Evolutionary conservation across 106 monocot genomes (phyloP), one percentile per base, ranked within the genome.

Genomic region (Narthecium ossifragum): DNA sequence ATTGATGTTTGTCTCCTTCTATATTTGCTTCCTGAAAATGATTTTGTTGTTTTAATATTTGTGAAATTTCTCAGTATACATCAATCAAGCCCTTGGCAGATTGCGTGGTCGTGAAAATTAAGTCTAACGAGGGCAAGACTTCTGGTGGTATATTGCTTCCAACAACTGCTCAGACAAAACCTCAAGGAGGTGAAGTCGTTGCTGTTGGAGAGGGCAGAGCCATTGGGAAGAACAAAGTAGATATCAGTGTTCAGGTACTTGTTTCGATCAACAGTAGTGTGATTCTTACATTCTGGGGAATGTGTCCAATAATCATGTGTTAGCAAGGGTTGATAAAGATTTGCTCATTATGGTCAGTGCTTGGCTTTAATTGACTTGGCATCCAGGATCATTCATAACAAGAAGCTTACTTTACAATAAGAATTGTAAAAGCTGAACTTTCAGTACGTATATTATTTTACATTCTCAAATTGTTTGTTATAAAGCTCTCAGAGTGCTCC

Each of bases 51-150:
- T 57, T 31, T n/a, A n/a, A n/a, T n/a, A n/a, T n/a, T n/a, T n/a
- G n/a, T n/a, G n/a, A n/a, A n/a, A 23, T 36, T 8, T 51, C 59
- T 37, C 75, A 92, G 92, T 92, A 78, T 48, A 84, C 92, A 53
- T 69, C 78, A 12, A 49, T 92, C 31, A 92, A 87, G 67, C 92
- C 92, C 5, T 57, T 87, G 38, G 92, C 62, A 67, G 84, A 92
- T 32, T 78, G 92, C 51, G 78, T 92, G n/a, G 68, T 92, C 14
- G 84, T 92, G 10, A 86, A 87, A 68, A 84, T 87, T 52, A 92
- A 92, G 49, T 61, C 72, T 26, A 60, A 74, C 12, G 92, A 92
- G 34, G 86, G 78, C 53, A 83, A 84, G 40, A 87, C 84, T 15
- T 60, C 45, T 48, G 84, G 92, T 40, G 92, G 92, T 4, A 78